A percentile compares a stretch with the other conserved stretches of the same genome.
Conservation (phyloP, 495 filamentous ascomycete species). For the Clavariopsis aquatica region DNA sequence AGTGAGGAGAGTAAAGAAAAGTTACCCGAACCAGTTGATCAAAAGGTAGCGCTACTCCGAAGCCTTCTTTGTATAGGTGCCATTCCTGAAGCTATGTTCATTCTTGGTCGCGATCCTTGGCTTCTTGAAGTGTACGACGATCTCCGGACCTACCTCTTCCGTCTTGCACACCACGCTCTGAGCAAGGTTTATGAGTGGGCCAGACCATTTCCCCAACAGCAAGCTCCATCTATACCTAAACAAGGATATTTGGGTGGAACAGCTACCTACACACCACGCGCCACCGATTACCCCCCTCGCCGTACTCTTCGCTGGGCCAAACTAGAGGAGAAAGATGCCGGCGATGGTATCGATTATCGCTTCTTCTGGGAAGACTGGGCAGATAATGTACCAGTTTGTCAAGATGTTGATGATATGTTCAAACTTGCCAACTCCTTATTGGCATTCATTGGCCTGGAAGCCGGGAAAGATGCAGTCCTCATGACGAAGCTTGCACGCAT, state of each 20-base stretch:
- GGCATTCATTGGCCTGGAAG: constrained; percentile 80
- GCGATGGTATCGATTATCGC: constrained; percentile 72
- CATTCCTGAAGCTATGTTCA: constrained; percentile 87
- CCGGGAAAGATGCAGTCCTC: constrained; percentile 79
- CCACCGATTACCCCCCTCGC: constrained; percentile 56
- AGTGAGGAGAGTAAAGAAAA: constrained; percentile 58
- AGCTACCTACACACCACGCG: constrained; percentile 62
- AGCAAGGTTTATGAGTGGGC: constrained; percentile 64
- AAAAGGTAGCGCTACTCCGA: constrained; percentile 81
- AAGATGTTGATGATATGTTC: constrained; percentile 87
- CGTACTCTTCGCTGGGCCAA: constrained; percentile 75
- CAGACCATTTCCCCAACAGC: constrained; percentile 48
- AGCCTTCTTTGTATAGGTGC: constrained; percentile 89
- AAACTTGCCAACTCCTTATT: constrained; percentile 80
- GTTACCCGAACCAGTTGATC: constrained; percentile 80
- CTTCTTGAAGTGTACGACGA: constrained; percentile 80
- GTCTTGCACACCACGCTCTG: constrained; percentile 78
- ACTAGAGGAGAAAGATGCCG: constrained; percentile 70
- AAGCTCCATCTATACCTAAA: constrained; percentile 34
- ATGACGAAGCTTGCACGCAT: constrained; percentile 79
- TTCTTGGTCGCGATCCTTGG: constrained; percentile 90
- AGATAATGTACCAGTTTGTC: constrained; percentile 88
- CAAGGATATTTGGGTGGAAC: constrained; percentile 22
- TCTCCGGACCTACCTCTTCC: constrained; percentile 73
- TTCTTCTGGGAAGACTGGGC: constrained; percentile 99